Base-by-base conservation (phyloP, 805 yeast species). In the Candida succiphila region DNA sequence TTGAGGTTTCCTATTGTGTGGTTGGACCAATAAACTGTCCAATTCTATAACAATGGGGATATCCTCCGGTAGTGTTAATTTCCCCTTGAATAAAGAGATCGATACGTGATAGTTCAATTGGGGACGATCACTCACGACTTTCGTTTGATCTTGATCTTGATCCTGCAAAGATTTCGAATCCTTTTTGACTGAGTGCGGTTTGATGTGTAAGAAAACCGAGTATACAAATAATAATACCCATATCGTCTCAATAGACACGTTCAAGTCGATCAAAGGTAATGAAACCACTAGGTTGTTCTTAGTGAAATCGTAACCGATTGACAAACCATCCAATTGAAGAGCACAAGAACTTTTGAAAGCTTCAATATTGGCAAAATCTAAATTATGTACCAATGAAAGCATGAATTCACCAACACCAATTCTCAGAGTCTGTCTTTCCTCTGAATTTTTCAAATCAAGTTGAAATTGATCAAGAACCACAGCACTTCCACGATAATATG, bases 151-250 rank as follows among this genome's bases (percentile, higher is more conserved):
- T 21, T 21, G 7, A 10, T 10, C 23, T 8, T 21, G 10, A 21
- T 21, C 23, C 5, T 17, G 10, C 27, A n/a, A 17, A 25, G 23
- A 21, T 10, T 7, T 10, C 10, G 23, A 21, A 25, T 27, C 29
- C 25, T 34, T 10, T 16, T 10, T 14, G 32, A 16, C 15, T 19
- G 17, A 5, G 9, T 30, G 20, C 17, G 26, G 12, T 24, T 31
- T 12, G 34, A 4, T 14, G 18, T 19, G 23, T 10, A 21, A 21
- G 23, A 21, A 8, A 8, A 30, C 19, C 24, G 32, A 18, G 8
- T 37, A 38, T 3, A 55, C 44, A 41, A 56, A 56, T 19, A 54
- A 22, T 1, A 49, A 7, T 2, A 53, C 40, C 61, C 61, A 56
- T 15, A 54, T 27, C 4, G 44, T 46, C 32, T 56, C 60, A n/a